These are phyloP conservation scores for Aethionema arabicum DNA, from an alignment of 345 rosid genomes.

Conservation along the genomic window DNA sequence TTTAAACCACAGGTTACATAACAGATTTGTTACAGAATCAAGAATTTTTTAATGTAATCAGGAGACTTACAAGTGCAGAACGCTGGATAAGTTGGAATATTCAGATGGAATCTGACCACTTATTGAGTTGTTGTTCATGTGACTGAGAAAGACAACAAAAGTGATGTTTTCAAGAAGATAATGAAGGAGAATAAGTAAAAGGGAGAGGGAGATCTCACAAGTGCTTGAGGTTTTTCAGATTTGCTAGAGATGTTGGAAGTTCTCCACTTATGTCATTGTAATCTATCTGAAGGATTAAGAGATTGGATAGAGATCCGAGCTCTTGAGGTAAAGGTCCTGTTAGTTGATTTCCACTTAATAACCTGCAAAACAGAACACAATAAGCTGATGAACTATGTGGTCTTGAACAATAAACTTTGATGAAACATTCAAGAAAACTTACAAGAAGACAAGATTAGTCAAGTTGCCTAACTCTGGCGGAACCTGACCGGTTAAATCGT, in stretches of 20 bases:
- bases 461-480: slow-evolving; percentile 48
- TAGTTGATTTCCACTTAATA: slow-evolving; percentile 50
- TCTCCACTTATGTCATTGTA: slow-evolving; percentile 40
- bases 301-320: slow-evolving; percentile 46
- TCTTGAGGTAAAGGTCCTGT: slow-evolving; percentile 48
- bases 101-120: slow-evolving; percentile 51
- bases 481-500: slow-evolving; percentile 42
- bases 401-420: neutral
- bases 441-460: slow-evolving; percentile 40
- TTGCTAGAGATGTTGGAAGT: slow-evolving; percentile 43
- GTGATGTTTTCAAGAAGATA: neutral
- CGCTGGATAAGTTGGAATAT: slow-evolving; percentile 37
- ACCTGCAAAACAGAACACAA: slow-evolving; percentile 31
- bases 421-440: slow-evolving; percentile 26
- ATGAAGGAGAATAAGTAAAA: neutral
- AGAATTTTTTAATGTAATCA: neutral
- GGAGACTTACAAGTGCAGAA: slow-evolving; percentile 46
- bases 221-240: slow-evolving; percentile 36
- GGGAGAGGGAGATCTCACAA: slow-evolving; percentile 42
- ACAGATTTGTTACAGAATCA: neutral
- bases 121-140: slow-evolving; percentile 56
- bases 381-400: neutral
- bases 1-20: neutral
- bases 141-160: slow-evolving; percentile 32
- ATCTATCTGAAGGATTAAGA: slow-evolving; percentile 43